Conservation (phyloP, 2,329 filamentous ascomycete genomes). For the Blastomyces gilchristii region DNA sequence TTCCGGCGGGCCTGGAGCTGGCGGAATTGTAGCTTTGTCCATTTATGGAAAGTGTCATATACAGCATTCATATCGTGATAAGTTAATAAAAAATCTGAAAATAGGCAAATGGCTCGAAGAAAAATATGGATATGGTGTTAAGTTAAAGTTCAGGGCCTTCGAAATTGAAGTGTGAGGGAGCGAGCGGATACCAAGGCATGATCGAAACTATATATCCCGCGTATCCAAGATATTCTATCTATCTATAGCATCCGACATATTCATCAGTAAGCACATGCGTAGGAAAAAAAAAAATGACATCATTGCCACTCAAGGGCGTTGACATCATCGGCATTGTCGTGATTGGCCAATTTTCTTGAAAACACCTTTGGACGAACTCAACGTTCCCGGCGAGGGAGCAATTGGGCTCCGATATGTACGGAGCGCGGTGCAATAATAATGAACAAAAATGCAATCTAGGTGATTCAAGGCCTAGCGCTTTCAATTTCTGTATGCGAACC, state of each 20-base stretch:
- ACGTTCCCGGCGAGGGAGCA: no score
- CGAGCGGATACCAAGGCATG: no score
- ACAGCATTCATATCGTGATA: not conserved
- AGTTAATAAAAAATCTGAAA: not conserved
- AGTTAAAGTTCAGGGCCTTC: not conserved
- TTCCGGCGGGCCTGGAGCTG: conserved; percentile 33
- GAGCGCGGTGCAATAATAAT: no score
- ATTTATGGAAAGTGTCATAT: conserved; percentile 22
- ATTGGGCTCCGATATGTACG: no score
- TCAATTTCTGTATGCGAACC: no score
- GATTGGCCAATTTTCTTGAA: not conserved
- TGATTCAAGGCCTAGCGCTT: no score
- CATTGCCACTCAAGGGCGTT: not conserved
- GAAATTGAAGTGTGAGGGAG: not conserved
- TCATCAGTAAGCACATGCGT: not conserved
- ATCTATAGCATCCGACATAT: not conserved
- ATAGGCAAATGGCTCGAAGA: not conserved
- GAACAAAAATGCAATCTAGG: no score
- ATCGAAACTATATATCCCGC: not conserved
- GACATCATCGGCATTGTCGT: not conserved
- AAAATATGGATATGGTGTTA: not conserved
- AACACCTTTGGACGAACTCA: no score
- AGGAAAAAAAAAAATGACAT: not conserved
- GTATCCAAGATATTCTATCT: not conserved
- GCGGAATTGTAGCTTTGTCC: conserved; percentile 21